phyloP scores from a whole-genome alignment of 805 yeast species.

The Metschnikowia similis region DNA sequence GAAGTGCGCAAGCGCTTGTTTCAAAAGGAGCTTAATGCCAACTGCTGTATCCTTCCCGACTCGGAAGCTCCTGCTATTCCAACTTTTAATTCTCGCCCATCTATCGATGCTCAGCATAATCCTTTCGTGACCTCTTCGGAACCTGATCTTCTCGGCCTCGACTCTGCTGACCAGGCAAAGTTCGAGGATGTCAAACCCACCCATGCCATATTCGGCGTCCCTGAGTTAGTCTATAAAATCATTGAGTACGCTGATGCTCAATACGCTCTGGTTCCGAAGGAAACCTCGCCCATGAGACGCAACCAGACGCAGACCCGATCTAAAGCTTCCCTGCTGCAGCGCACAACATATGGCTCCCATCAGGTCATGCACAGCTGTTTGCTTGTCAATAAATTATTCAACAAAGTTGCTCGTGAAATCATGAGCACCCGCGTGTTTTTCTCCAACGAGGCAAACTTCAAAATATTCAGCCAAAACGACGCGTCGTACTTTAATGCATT shows the following conservation, averaged over 20 bases:
- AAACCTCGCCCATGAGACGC: constrained; percentile 56
- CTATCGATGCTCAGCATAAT: background rate
- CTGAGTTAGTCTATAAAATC: constrained; percentile 68
- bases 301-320: constrained; percentile 29
- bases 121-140: background rate
- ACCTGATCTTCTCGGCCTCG: background rate
- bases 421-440: constrained; percentile 56
- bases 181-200: background rate
- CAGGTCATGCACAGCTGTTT: constrained; percentile 54
- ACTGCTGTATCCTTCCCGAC: background rate
- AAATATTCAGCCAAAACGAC: constrained; percentile 23
- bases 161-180: background rate
- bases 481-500: constrained; percentile 4
- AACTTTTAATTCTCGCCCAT: background rate
- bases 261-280: constrained; percentile 53
- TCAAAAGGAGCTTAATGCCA: background rate
- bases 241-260: constrained; percentile 57
- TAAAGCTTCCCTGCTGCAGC: background rate
- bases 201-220: constrained; percentile 55
- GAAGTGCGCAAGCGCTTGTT: constrained; percentile 2
- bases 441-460: constrained; percentile 43
- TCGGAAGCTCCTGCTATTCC: background rate
- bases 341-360: background rate
- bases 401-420: constrained; percentile 49
- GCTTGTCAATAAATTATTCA: constrained; percentile 66